These are phyloP conservation scores for Xylaria sp. DNA, from an alignment of 2,329 filamentous ascomycete genomes.

Conservation along the genomic window DNA sequence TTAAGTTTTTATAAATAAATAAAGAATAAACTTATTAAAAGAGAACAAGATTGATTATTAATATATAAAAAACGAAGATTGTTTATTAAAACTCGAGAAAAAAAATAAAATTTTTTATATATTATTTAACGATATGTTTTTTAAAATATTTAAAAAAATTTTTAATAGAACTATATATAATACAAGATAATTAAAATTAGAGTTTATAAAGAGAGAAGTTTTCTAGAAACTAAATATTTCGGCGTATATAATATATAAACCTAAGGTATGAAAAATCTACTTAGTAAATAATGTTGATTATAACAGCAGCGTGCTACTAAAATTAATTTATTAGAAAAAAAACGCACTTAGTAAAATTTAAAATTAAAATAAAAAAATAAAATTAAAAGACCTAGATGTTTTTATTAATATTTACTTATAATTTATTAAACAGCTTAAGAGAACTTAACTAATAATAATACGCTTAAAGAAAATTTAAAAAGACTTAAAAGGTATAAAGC, in stretches of 20 bases:
- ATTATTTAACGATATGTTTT: conserved; percentile 9
- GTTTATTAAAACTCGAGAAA: background rate
- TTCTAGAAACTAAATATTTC: background rate
- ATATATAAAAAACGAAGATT: background rate
- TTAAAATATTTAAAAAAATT: background rate
- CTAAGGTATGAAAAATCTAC: background rate
- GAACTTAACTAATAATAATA: background rate
- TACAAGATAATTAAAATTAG: background rate
- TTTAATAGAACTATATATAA: background rate
- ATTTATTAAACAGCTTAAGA: background rate
- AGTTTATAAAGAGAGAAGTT: background rate
- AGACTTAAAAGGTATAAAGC: background rate
- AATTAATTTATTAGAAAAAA: background rate
- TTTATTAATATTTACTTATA: background rate
- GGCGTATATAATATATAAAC: background rate
- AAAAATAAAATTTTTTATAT: background rate
- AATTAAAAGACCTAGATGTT: background rate
- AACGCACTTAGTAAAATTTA: background rate
- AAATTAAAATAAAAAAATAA: background rate
- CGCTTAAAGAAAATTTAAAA: background rate
- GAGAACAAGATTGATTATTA: background rate
- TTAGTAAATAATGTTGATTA: background rate
- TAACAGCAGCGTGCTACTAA: background rate
- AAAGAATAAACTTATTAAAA: background rate
- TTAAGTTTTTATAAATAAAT: background rate